Evolutionary conservation across 164 flowering plant species (phyloP), one percentile per base, ranked within the genome.

Genomic region (Tetracentron sinense): DNA sequence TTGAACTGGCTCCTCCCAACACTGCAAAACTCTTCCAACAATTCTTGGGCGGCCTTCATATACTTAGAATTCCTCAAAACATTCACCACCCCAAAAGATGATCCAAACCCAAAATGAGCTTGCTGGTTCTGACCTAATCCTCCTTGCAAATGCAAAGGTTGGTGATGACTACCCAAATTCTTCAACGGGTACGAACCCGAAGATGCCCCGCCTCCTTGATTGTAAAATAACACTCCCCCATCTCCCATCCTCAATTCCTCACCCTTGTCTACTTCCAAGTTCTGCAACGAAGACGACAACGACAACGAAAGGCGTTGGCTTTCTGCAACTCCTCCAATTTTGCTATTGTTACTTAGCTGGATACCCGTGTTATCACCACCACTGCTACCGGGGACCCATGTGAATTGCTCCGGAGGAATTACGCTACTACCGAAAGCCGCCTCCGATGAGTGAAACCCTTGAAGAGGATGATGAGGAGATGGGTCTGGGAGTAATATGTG

Each of bases 21-120:
- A 68, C 86, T 85, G 65, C 97, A 91, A 58, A 88, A 87, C 57
- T 91, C 97, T 61, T 87, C 96, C 61, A 91, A 56, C 78, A 91
- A 66, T 60, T 91, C 90, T 68, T 82, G 91, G 0, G 96, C 83
- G 3, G 93, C 73, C 61, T 83, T 88, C 28, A 70, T 70, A 69
- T 85, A 88, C 80, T 76, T 83, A 0, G 96, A 86, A 70, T 77
- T 85, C 67, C 88, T 87, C 72, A 91, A 49, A 19, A 76, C 72
- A 64, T 80, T 81, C 16, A 60, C 35, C 19, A 54, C 55, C 11
- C 67, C 63, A 1, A 58, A 29, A 0, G 79, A 62, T 6, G 87
- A 74, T 2, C 82, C 79, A 59, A 56, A 81, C 31, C 87, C 88
- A 25, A 76, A 69, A 68, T 75, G 84, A 51, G 64, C 65, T 29